These are phyloP conservation scores for Forsythia viridissima DNA, from an alignment of 257 asterid genomes.

Conservation along the genomic window DNA sequence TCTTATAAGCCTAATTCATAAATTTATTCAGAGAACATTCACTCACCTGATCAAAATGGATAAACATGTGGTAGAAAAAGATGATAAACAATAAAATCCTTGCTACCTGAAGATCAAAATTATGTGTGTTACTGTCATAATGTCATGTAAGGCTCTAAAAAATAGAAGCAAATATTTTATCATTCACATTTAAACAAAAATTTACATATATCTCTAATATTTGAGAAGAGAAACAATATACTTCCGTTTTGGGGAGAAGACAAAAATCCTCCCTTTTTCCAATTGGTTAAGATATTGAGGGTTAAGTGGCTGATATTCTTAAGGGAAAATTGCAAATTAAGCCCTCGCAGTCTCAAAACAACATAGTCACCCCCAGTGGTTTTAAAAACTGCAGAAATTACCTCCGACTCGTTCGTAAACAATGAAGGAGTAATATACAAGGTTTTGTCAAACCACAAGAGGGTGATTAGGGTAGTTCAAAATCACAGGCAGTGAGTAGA, in stretches of 20 bases:
- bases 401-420: background rate
- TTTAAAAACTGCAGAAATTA: background rate
- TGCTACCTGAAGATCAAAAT: conserved; percentile 66
- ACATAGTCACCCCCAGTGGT: background rate
- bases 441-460: background rate
- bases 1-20: background rate
- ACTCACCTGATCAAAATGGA: conserved; percentile 84
- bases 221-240: background rate
- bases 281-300: background rate
- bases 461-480: background rate
- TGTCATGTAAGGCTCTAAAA: conserved; percentile 3
- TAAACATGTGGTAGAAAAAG: conserved; percentile 74
- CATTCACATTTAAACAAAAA: background rate
- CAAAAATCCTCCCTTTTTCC: background rate
- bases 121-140: conserved; percentile 16
- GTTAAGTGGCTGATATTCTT: background rate
- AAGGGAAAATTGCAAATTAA: background rate
- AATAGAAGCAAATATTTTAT: background rate
- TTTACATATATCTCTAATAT: background rate
- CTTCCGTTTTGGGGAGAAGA: background rate
- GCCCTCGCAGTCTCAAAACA: background rate
- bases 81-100: conserved; percentile 68
- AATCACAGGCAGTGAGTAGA: too few relatives aligned
- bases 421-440: background rate
- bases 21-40: background rate